Conservation (phyloP, 345 rosid species). For the Bretschneidera sinensis region DNA sequence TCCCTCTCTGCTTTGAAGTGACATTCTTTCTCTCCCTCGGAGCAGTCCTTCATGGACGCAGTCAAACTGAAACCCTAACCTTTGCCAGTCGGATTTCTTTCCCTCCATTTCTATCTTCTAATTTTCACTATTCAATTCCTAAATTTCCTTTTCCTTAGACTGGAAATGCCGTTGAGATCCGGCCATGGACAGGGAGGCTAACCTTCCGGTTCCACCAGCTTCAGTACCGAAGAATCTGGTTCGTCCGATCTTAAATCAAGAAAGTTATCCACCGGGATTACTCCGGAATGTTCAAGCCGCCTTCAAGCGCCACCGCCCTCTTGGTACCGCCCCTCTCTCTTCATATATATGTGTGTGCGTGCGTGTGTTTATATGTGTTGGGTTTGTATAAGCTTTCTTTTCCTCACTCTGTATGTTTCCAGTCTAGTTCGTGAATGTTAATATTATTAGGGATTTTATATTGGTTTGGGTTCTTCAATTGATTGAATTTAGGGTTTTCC, state of each 20-base stretch:
- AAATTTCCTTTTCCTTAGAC: slow-evolving; percentile 12
- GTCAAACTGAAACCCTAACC: slow-evolving; percentile 3
- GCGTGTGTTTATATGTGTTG: background rate
- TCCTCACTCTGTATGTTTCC: background rate
- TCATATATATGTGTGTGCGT: no score
- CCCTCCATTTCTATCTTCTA: background rate
- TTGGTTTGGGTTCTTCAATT: background rate
- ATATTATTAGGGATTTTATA: background rate
- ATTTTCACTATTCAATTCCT: slow-evolving; percentile 1
- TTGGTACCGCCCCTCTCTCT: slow-evolving; percentile 34
- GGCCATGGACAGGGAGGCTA: slow-evolving; percentile 85
- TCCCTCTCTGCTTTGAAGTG: background rate
- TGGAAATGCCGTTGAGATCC: slow-evolving; percentile 74
- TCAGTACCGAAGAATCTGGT: slow-evolving; percentile 25
- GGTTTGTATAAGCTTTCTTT: background rate
- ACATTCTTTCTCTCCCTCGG: no score
- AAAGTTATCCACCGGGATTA: slow-evolving; percentile 53
- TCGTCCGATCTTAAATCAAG: slow-evolving; percentile 31
- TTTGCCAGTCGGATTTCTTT: background rate
- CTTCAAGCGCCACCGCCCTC: slow-evolving; percentile 86
- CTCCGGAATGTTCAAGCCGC: slow-evolving; percentile 85
- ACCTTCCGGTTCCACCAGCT: slow-evolving; percentile 57
- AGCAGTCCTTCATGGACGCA: slow-evolving; percentile 10
- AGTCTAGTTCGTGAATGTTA: background rate
- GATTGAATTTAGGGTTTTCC: background rate